Evolutionary conservation across 306 rosid genomes (phyloP).

Genomic region (Cicer cuneatum): DNA sequence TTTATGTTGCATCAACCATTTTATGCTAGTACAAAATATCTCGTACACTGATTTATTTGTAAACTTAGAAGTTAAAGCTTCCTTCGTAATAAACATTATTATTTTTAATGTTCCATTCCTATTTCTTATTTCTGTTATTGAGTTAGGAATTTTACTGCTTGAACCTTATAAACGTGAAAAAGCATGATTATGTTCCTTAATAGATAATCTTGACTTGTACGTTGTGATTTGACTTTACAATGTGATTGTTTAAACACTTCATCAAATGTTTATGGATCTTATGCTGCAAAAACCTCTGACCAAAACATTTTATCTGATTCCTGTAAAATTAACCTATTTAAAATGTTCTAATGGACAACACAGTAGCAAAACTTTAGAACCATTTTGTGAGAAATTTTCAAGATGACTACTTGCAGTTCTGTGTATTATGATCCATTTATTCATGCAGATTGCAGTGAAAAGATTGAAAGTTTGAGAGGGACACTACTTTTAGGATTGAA

Average conservation of each 20-base stretch:
- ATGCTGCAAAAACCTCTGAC: slow-evolving; percentile 25
- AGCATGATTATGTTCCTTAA: neutral
- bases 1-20: neutral
- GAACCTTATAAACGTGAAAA: slow-evolving; percentile 1
- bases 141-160: slow-evolving; percentile 6
- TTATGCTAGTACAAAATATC: slow-evolving; percentile 1
- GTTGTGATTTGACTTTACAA: slow-evolving; percentile 1
- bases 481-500: too few relatives aligned
- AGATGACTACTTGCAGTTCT: slow-evolving; percentile 2
- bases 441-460: slow-evolving; percentile 85
- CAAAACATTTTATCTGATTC: slow-evolving; percentile 19
- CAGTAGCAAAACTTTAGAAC: neutral
- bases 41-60: slow-evolving; percentile 10
- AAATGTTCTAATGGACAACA: neutral
- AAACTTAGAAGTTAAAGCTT: neutral
- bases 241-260: slow-evolving; percentile 5
- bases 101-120: neutral
- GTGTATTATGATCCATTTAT: slow-evolving; percentile 38
- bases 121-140: slow-evolving; percentile 2
- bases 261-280: neutral
- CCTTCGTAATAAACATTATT: neutral
- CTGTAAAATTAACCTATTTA: slow-evolving; percentile 19
- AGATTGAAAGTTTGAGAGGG: slow-evolving; percentile 94
- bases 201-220: slow-evolving; percentile 5
- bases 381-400: slow-evolving; percentile 1